phyloP scores from a whole-genome alignment of 1,284 basidiomycete genomes.

The Neolentinus lepideus region DNA sequence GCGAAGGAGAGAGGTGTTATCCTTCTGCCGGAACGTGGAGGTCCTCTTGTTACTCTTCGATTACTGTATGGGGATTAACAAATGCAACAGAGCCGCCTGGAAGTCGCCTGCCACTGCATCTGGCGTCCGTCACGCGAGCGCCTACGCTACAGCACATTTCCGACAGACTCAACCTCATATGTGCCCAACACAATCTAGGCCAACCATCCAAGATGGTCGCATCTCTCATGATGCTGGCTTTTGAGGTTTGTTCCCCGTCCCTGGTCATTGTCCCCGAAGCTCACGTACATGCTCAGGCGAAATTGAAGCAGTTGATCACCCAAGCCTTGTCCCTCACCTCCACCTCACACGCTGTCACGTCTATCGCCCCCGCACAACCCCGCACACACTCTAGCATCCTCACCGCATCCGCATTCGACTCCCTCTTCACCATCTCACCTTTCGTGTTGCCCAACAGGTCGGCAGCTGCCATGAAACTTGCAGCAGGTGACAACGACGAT shows the following conservation, averaged over 20 bases:
- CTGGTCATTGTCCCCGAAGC: not conserved
- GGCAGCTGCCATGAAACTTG: slow-evolving; percentile 64
- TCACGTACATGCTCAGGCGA: slow-evolving; percentile 41
- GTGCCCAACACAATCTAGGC: slow-evolving; percentile 64
- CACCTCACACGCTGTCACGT: slow-evolving; percentile 66
- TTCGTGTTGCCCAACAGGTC: slow-evolving; percentile 70
- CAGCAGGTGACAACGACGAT: slow-evolving; percentile 49
- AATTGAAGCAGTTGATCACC: slow-evolving; percentile 74
- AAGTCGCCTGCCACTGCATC: slow-evolving; percentile 58
- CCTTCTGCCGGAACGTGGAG: slow-evolving; percentile 55
- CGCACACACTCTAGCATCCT: slow-evolving; percentile 43
- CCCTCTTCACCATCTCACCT: slow-evolving; percentile 69
- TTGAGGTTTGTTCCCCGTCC: slow-evolving; percentile 45
- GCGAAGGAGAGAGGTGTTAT: slow-evolving; percentile 60
- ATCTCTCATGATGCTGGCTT: slow-evolving; percentile 66
- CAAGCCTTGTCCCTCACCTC: slow-evolving; percentile 71
- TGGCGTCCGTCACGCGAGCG: slow-evolving; percentile 61
- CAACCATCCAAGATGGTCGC: slow-evolving; percentile 56
- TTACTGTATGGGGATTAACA: not conserved
- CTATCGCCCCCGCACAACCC: slow-evolving; percentile 51
- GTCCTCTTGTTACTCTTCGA: slow-evolving; percentile 26
- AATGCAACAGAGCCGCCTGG: slow-evolving; percentile 53
- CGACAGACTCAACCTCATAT: slow-evolving; percentile 73
- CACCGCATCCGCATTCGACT: slow-evolving; percentile 62
- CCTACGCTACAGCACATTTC: slow-evolving; percentile 72